phyloP scores from a whole-genome alignment of 163 green algal genomes.

The Chloroidium sp. region DNA sequence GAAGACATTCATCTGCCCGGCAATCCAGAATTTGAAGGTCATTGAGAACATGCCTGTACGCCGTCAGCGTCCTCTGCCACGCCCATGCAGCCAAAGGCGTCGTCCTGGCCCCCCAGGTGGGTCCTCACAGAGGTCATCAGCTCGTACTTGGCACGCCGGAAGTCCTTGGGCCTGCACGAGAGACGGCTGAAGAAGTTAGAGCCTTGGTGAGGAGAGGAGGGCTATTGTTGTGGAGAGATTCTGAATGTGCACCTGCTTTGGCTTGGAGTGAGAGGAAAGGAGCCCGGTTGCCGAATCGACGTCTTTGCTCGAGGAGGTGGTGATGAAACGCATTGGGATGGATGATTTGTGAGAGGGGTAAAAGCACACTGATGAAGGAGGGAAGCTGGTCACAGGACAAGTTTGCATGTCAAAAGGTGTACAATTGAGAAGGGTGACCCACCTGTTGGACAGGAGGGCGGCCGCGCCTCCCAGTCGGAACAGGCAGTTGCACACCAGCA shows the following conservation, averaged over 20 bases:
- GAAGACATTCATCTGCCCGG: too few relatives aligned
- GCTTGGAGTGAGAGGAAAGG: too few relatives aligned
- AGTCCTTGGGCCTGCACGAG: conserved; percentile 21
- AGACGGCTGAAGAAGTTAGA: neutral
- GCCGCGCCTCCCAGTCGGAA: conserved; percentile 29
- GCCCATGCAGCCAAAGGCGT: conserved; percentile 43
- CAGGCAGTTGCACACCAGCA: conserved; percentile 21
- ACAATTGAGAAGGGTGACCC: conserved; percentile 5
- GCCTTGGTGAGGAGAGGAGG: neutral
- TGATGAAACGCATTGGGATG: too few relatives aligned
- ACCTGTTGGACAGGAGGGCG: conserved; percentile 38
- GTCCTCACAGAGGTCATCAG: conserved; percentile 47
- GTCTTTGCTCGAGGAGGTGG: too few relatives aligned
- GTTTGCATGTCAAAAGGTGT: neutral
- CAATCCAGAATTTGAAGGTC: neutral
- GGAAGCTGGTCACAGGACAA: too few relatives aligned
- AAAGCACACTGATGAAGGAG: too few relatives aligned
- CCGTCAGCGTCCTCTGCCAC: conserved; percentile 8
- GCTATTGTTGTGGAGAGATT: too few relatives aligned
- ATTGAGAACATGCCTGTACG: neutral
- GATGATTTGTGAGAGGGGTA: too few relatives aligned
- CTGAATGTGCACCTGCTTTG: too few relatives aligned
- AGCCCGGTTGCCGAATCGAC: too few relatives aligned
- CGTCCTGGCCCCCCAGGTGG: conserved; percentile 58
- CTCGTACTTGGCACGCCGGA: conserved; percentile 36